Base-by-base conservation (phyloP, 805 yeast genomes). In the Saturnispora dispora region DNA sequence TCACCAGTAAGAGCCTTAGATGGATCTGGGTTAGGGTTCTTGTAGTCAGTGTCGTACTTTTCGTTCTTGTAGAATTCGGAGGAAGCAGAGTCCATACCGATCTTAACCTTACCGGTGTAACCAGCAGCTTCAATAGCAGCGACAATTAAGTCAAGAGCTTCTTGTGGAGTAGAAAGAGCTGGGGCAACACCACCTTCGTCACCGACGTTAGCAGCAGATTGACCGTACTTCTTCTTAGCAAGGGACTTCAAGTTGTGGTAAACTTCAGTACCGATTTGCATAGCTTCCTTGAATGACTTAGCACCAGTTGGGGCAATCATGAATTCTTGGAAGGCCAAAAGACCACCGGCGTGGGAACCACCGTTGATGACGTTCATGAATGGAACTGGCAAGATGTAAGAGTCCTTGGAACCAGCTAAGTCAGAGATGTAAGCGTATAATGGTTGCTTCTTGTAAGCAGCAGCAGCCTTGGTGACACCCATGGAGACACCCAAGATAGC, bases 101-200 rank as follows among this genome's bases (percentile, higher is more conserved):
- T 93, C 67, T 81, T 77, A 69, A 91, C 83, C 77, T 81, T 75
- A 72, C 96, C 98, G 59, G 82, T 84, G 85, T 91, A 90, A 70
- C 99, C 99, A 63, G 99, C 96, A 63, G 76, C 73, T 71, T 82
- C 87, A 71, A 93, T 91, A 69, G 99, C 88, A 61, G 74, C 84
- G 63, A 81, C 79, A 72, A 91, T 88, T 73, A 91, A 83, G 78
- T 93, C 97, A 62, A 91, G 79, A 65, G 98, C 99, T 82, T 91
- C 98, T 74, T 82, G 87, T 70, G 99, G 91, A 64, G 96, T 81
- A 62, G 85, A 80, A 63, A 93, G 83, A 75, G 89, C 88, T 75
- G 99, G 99, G 67, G 99, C 99, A 79, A 91, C 96, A 83, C 99
- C 99, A 85, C 99, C 99, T 82, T 91, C 99, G 76, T 91, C 99